Evolutionary conservation across 192 early-diverging fungal species (phyloP).

Genomic region (Backusella westeae): DNA sequence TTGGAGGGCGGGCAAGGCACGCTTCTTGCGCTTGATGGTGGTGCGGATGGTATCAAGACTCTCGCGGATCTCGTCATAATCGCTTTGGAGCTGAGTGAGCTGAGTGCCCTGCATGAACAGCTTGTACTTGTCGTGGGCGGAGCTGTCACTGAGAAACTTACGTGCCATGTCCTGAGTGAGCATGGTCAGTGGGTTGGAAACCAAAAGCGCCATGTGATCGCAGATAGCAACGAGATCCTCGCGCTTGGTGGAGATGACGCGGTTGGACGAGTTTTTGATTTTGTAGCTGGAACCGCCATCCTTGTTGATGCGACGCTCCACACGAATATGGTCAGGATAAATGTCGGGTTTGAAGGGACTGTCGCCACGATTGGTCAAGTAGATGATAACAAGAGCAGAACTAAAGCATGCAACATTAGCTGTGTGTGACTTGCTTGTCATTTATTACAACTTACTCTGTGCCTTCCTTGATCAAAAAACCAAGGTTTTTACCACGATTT

Average conservation of each 20-base stretch:
- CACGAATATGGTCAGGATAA: constrained; percentile 78
- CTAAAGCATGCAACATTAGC: constrained; percentile 30
- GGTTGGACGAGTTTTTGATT: constrained; percentile 67
- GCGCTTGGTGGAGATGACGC: constrained; percentile 68
- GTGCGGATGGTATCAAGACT: constrained; percentile 50
- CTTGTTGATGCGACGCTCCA: constrained; percentile 74
- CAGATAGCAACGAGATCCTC: constrained; percentile 82
- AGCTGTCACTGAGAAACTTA: constrained; percentile 81
- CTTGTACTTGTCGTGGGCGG: constrained; percentile 86
- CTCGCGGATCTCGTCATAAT: constrained; percentile 65
- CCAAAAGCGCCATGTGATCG: constrained; percentile 88
- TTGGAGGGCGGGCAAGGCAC: constrained; percentile 64
- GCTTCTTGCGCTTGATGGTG: constrained; percentile 57
- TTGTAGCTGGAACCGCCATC: constrained; percentile 74
- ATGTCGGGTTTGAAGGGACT: constrained; percentile 81
- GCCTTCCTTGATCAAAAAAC: constrained; percentile 83
- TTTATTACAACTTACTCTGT: constrained; percentile 42
- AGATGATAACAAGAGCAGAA: constrained; percentile 62
- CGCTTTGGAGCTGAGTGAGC: constrained; percentile 70
- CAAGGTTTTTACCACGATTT: constrained; percentile 77
- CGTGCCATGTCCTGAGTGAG: constrained; percentile 93
- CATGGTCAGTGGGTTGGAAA: constrained; percentile 93
- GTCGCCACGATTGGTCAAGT: constrained; percentile 77
- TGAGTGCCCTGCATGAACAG: constrained; percentile 90
- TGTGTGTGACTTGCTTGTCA: not conserved